Percentiles rank a stretch among this genome's conserved stretches.
These are phyloP conservation scores for Neurospora sp. DNA, from an alignment of 495 filamentous ascomycete genomes.

Conservation along the genomic window DNA sequence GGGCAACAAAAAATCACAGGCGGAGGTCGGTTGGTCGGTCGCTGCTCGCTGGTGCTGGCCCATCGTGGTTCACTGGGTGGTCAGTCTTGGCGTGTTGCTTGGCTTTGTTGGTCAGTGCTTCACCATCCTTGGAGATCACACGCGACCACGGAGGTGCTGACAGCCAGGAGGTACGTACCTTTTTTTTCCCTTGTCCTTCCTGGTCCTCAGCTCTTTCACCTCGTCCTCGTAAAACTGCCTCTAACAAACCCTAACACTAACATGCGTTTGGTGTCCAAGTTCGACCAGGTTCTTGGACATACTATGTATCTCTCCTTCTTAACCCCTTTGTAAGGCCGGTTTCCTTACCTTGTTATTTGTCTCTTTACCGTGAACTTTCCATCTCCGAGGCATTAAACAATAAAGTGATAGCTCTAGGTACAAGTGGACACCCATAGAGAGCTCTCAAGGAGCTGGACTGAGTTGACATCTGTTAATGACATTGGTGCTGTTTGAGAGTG, in stretches of 20 bases:
- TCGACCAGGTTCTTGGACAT: not conserved
- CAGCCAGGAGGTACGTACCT: not conserved
- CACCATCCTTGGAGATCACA: not conserved
- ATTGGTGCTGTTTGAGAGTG: not conserved
- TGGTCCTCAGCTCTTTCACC: not conserved
- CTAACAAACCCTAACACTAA: not conserved
- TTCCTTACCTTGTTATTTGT: not conserved
- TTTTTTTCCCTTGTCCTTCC: not conserved
- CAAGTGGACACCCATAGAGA: not conserved
- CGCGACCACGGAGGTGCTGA: not conserved
- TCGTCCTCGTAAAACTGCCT: not conserved
- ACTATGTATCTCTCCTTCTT: not conserved
- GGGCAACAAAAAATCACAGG: constrained; percentile 19
- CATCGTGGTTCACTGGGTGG: not conserved
- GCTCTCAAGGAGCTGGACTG: not conserved
- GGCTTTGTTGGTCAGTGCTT: not conserved
- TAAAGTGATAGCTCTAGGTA: not conserved
- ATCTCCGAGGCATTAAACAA: not conserved
- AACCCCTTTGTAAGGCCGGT: not conserved
- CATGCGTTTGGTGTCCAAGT: not conserved
- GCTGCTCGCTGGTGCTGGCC: constrained; percentile 17
- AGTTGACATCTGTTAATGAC: not conserved
- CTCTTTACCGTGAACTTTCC: not conserved
- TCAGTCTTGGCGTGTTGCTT: not conserved
- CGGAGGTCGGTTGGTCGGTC: not conserved